Base-by-base conservation (phyloP, 495 filamentous ascomycete species). In the Penicilliopsis zonata region DNA sequence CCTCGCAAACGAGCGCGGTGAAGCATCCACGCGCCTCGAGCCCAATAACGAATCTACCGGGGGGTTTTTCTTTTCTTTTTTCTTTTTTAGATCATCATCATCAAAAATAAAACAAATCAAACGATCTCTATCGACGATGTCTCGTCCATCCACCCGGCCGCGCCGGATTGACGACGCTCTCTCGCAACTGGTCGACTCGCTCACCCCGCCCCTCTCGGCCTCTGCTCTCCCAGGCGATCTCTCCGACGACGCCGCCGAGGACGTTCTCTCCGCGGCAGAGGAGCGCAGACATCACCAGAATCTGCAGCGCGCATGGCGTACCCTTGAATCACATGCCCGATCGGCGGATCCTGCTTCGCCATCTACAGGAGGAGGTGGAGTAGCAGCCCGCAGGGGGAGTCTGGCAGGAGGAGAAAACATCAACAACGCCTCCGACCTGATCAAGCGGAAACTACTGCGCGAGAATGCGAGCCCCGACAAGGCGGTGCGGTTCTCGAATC, bases 341-440 rank as follows among this genome's bases (percentile, higher is more conserved):
- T 30, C 49, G 25, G 36, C 49, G 28, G 44, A 62, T 37, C 40
- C 58, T 19, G 38, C 42, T 18, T 52, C 57, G 14, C 45, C 50
- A 22, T 44, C 45, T 7, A 49, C 39, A 16, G 21, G 39, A 5
- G 38, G 35, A 6, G 46, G 43, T 9, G 47, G 43, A 3, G 37
- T 50, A 22, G 24, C 18, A 30, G 33, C 24, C 20, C 55, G 59
- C 8, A 40, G 53, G 21, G 57, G 59, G 22, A 61, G 57, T 18
- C 17, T 54, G 21, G 52, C 56, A 9, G 53, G 49, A 6, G 41
- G 46, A 13, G 60, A 62, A 22, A 65, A 86, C 50, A 76, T 93
- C 28, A 87, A 94, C 53, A 85, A 94, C 66, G 82, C 85, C 29
- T 76, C 80, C 13, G 86, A 94, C 55, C 54, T 93, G 47, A 95